Percentiles rank a stretch among this genome's conserved stretches.
Evolutionary conservation across 805 yeast species (phyloP).

Genomic region (Sungouiozyma intestinalis): DNA sequence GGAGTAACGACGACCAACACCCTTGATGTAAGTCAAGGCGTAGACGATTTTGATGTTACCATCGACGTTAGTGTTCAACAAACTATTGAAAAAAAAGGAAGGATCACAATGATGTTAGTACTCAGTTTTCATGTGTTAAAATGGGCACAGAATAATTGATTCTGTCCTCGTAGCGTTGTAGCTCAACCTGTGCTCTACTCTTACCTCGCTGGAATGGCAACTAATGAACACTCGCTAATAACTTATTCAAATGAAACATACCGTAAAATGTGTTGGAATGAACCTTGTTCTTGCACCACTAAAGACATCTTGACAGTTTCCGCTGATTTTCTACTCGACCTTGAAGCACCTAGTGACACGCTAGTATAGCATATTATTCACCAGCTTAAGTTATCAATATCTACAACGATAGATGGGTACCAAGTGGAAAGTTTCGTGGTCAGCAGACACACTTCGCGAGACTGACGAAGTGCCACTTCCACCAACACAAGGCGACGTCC

Average conservation of each 20-base stretch:
- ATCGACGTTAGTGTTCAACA: slow-evolving; percentile 99
- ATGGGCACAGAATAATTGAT: no score
- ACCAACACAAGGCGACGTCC: background rate
- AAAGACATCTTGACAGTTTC: slow-evolving; percentile 55
- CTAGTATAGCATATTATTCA: background rate
- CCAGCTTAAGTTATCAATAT: background rate
- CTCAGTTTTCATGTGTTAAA: background rate
- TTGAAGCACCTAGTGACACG: background rate
- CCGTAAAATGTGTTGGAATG: slow-evolving; percentile 99
- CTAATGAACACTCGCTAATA: no score
- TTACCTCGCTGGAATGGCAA: no score
- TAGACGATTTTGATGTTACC: slow-evolving; percentile 99
- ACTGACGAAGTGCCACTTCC: background rate
- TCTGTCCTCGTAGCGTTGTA: no score
- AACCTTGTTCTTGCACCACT: slow-evolving; percentile 98
- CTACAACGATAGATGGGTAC: background rate
- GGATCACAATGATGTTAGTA: background rate
- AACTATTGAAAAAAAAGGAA: slow-evolving; percentile 43
- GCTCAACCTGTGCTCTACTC: no score
- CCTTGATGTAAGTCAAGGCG: slow-evolving; percentile 99
- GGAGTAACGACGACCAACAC: slow-evolving; percentile 99
- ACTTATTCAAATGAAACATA: slow-evolving; percentile 37
- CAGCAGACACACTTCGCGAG: background rate
- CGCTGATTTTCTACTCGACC: slow-evolving; percentile 1
- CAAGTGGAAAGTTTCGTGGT: background rate